A percentile compares a stretch with the other conserved stretches of the same genome.
These are phyloP conservation scores for Lactarius hengduanensis DNA, from an alignment of 768 basidiomycete species.

Conservation along the genomic window DNA sequence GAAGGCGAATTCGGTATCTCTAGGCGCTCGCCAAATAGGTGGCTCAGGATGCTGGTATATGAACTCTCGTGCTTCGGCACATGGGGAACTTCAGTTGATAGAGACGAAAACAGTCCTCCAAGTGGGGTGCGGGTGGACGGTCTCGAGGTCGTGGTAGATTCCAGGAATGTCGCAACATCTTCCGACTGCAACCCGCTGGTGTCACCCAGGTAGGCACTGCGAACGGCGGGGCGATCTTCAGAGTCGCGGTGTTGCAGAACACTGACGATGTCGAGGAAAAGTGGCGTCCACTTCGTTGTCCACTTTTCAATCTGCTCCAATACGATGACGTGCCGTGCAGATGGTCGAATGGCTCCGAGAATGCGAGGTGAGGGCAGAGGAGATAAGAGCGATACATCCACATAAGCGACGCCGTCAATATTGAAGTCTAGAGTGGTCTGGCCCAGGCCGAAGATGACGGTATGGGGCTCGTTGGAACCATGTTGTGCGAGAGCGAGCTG, in stretches of 20 bases:
- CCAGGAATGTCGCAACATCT: slow-evolving; percentile 55
- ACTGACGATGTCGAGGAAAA: slow-evolving; percentile 79
- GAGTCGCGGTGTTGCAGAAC: slow-evolving; percentile 61
- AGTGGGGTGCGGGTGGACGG: slow-evolving; percentile 48
- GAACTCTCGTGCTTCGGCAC: slow-evolving; percentile 90
- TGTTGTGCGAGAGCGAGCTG: slow-evolving; percentile 52
- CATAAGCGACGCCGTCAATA: slow-evolving; percentile 59
- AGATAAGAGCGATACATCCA: slow-evolving; percentile 63
- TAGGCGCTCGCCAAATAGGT: slow-evolving; percentile 75
- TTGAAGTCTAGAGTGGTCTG: slow-evolving; percentile 41
- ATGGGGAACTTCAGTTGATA: slow-evolving; percentile 46
- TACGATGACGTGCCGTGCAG: slow-evolving; percentile 67
- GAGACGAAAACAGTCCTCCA: slow-evolving; percentile 38
- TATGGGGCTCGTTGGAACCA: slow-evolving; percentile 58
- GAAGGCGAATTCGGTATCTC: slow-evolving; percentile 84
- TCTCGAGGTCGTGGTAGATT: slow-evolving; percentile 40
- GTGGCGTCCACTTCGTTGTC: slow-evolving; percentile 82
- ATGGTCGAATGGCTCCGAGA: slow-evolving; percentile 56
- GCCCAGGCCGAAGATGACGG: slow-evolving; percentile 72
- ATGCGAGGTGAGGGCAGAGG: slow-evolving; percentile 63
- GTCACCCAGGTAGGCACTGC: slow-evolving; percentile 63
- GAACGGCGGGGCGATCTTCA: slow-evolving; percentile 52
- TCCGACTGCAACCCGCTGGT: slow-evolving; percentile 38
- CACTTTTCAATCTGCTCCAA: slow-evolving; percentile 78
- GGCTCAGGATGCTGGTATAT: slow-evolving; percentile 84